phyloP scores from a whole-genome alignment of 2,329 filamentous ascomycete species.

The Cercospora sojina region DNA sequence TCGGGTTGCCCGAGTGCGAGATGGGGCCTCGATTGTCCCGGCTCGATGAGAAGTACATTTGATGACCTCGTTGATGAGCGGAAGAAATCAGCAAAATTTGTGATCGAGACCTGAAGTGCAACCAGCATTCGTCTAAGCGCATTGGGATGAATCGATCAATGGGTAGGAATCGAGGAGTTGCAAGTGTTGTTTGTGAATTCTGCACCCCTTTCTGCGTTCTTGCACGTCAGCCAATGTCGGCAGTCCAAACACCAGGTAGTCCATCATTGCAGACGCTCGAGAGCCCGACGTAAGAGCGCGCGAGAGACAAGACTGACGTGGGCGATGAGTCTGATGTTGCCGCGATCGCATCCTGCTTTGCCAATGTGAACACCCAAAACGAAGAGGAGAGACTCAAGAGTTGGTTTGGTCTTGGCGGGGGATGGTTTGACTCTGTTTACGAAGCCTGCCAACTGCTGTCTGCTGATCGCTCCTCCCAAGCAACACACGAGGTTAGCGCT shows the following conservation, averaged over 20 bases:
- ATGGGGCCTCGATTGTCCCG: neutral
- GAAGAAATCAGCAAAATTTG: neutral
- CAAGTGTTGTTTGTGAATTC: neutral
- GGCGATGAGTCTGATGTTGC: neutral
- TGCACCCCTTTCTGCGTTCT: neutral
- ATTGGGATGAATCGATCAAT: neutral
- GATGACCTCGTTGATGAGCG: neutral
- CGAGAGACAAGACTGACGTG: neutral
- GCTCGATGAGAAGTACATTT: neutral
- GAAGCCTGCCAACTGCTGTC: neutral
- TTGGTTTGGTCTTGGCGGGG: neutral
- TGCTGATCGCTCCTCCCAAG: neutral
- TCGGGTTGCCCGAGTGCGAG: neutral
- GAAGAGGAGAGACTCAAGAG: neutral
- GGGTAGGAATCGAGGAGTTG: neutral
- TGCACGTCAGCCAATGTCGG: neutral
- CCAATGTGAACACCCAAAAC: neutral
- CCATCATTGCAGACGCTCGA: neutral
- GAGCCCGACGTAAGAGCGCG: neutral
- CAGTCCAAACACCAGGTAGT: neutral
- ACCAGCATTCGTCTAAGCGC: neutral
- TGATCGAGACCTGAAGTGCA: neutral
- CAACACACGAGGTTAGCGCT: neutral
- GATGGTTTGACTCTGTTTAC: neutral
- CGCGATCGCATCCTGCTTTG: neutral